phyloP scores from a whole-genome alignment of 2,329 filamentous ascomycete species.

The Microthyrium microscopicum region DNA sequence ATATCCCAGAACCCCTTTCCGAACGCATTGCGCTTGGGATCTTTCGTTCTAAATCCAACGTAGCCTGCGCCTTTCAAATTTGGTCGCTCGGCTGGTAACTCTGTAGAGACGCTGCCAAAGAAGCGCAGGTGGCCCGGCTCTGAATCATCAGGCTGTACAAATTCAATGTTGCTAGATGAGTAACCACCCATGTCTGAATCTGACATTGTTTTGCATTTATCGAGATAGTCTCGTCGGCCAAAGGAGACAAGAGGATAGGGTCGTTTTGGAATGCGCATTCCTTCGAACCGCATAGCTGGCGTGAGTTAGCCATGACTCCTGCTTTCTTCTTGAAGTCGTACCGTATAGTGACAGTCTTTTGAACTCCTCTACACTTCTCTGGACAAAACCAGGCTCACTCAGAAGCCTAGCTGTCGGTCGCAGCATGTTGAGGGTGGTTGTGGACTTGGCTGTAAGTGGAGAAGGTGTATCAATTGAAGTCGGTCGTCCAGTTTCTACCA shows the following conservation, averaged over 20 bases:
- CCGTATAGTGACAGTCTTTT: too few relatives aligned
- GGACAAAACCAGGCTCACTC: conserved; percentile 33
- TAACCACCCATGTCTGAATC: conserved; percentile 77
- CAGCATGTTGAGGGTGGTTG: too few relatives aligned
- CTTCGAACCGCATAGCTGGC: conserved; percentile 52
- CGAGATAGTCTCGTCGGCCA: conserved; percentile 26
- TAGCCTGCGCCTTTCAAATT: conserved; percentile 68
- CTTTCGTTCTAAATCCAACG: conserved; percentile 74
- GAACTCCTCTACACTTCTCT: conserved; percentile 42
- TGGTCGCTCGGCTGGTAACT: conserved; percentile 59
- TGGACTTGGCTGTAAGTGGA: too few relatives aligned
- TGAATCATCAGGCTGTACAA: conserved; percentile 29
- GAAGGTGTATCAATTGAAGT: too few relatives aligned
- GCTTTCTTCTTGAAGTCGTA: too few relatives aligned
- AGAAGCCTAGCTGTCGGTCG: conserved; percentile 16
- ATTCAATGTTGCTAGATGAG: conserved; percentile 58
- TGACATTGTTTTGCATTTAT: conserved; percentile 57
- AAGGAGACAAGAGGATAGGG: conserved; percentile 52
- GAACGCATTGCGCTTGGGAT: conserved; percentile 64
- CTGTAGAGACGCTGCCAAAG: conserved; percentile 73
- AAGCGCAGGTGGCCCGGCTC: conserved; percentile 58
- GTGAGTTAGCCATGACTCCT: too few relatives aligned
- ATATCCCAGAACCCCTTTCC: conserved; percentile 77
- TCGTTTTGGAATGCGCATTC: conserved; percentile 45
- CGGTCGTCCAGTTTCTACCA: too few relatives aligned